A percentile compares a stretch with the other conserved stretches of the same genome.
These are phyloP conservation scores for Cyberlindnera xylosilytica DNA, from an alignment of 805 yeast genomes.

Conservation along the genomic window DNA sequence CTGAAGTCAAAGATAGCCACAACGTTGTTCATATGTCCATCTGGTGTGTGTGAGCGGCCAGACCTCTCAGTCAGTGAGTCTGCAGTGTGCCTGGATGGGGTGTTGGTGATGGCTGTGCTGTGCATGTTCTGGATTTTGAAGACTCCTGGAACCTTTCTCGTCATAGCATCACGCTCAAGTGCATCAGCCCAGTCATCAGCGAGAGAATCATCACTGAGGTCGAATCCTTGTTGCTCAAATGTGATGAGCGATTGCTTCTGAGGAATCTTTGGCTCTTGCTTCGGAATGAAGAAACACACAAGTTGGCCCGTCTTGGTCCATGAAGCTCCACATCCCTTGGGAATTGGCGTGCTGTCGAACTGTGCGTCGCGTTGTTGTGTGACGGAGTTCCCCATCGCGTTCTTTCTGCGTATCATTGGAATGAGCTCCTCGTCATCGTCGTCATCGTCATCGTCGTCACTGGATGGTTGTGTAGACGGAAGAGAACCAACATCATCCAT, in stretches of 20 bases:
- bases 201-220: conserved; percentile 53
- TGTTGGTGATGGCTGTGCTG: neutral
- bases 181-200: conserved; percentile 69
- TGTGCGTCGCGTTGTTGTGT: conserved; percentile 8
- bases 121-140: conserved; percentile 25
- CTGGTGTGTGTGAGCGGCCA: neutral
- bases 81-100: conserved; percentile 10
- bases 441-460: conserved; percentile 32
- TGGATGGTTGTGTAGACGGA: conserved; percentile 18
- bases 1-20: conserved; percentile 64
- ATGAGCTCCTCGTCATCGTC: conserved; percentile 31
- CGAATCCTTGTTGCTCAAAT: conserved; percentile 53
- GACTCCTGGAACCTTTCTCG: conserved; percentile 49
- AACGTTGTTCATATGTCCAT: conserved; percentile 36
- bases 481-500: conserved; percentile 32
- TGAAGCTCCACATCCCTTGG: conserved; percentile 89
- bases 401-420: conserved; percentile 13
- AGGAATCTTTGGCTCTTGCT: conserved; percentile 33
- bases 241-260: conserved; percentile 42
- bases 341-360: conserved; percentile 83
- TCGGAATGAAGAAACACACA: conserved; percentile 77
- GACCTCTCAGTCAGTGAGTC: conserved; percentile 24
- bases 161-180: conserved; percentile 49
- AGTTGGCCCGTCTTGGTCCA: conserved; percentile 81
- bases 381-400: too few relatives aligned